Base-by-base conservation (phyloP, 2,329 filamentous ascomycete genomes). In the Penicillium sp. region DNA sequence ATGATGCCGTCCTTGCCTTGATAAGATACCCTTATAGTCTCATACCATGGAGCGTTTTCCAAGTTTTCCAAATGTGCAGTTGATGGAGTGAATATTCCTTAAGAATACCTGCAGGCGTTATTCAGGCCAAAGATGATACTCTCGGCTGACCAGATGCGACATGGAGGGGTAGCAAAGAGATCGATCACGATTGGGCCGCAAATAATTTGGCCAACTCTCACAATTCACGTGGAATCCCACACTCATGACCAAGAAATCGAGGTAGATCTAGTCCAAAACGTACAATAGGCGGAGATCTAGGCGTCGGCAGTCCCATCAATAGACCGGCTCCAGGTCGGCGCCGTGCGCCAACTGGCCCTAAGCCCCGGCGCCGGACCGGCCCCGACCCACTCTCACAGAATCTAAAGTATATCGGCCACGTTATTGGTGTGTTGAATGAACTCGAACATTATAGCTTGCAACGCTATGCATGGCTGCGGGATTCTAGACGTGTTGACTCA, bases 1-100 rank as follows among this genome's bases (percentile, higher is more conserved):
- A 69, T 69, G 57, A 73, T 74, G 70, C 70, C 71, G 11, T 69
- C 68, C 33, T 62, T 73, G 46, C 69, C 71, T 37, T 60, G 61
- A 47, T 70, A 55, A 41, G 40, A 18, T 54, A 51, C 18, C 24
- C 22, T 18, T 40, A 19, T 5, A 19, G n/a, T n/a, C 18, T 49
- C 35, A 49, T 49, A 19, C 2, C 6, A 49, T 19, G n/a, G 14
- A 49, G 16, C 10, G 33, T 35, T n/a, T 3, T 33, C 14, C n/a
- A 13, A 49, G 24, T 4, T 4, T 35, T 31, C 7, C 11, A 14
- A 35, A 7, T 10, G 16, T 10, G 33, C 22, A 41, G 22, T 31
- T 31, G 22, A 27, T 2, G 11, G 18, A 46, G 43, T n/a, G n/a
- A n/a, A 31, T 3, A 16, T 31, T 10, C 31, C n/a, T 6, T 46